phyloP scores from a whole-genome alignment of 1,284 basidiomycete genomes.

The Moesziomyces aphidis region DNA sequence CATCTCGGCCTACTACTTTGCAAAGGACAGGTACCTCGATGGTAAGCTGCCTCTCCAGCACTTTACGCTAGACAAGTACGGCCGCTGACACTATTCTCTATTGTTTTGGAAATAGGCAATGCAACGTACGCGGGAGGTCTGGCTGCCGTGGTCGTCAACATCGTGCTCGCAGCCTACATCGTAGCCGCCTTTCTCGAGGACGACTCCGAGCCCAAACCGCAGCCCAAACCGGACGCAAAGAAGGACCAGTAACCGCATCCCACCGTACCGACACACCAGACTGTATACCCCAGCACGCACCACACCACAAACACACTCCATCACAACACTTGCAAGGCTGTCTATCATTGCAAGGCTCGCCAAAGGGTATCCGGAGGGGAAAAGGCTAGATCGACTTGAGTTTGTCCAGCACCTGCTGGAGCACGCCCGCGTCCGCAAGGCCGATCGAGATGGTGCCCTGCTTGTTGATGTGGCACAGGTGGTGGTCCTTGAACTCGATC shows the following conservation, averaged over 20 bases:
- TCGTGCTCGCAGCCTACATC: conserved; percentile 64
- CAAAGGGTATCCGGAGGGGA: not conserved
- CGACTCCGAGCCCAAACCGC: conserved; percentile 15
- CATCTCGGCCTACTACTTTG: conserved; percentile 57
- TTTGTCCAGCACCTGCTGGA: conserved; percentile 26
- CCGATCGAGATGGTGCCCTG: conserved; percentile 33
- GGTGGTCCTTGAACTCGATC: conserved; percentile 57
- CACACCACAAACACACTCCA: not conserved
- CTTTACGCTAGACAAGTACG: not conserved
- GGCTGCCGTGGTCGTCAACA: conserved; percentile 64
- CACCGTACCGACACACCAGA: not conserved
- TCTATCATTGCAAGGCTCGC: too few species aligned
- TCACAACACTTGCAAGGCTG: too few species aligned
- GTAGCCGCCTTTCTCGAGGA: conserved; percentile 64
- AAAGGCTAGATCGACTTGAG: conserved; percentile 27
- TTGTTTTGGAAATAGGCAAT: conserved; percentile 40
- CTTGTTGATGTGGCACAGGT: conserved; percentile 34
- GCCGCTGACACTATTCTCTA: not conserved
- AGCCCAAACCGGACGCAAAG: not conserved
- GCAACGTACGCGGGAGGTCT: conserved; percentile 64
- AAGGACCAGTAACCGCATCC: not conserved
- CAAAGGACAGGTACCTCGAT: conserved; percentile 54
- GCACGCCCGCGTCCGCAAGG: conserved; percentile 12
- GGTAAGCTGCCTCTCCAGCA: conserved; percentile 30
- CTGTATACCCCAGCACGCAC: not conserved